Conservation (phyloP, 495 filamentous ascomycete genomes). For the Filosporella fistucella region DNA sequence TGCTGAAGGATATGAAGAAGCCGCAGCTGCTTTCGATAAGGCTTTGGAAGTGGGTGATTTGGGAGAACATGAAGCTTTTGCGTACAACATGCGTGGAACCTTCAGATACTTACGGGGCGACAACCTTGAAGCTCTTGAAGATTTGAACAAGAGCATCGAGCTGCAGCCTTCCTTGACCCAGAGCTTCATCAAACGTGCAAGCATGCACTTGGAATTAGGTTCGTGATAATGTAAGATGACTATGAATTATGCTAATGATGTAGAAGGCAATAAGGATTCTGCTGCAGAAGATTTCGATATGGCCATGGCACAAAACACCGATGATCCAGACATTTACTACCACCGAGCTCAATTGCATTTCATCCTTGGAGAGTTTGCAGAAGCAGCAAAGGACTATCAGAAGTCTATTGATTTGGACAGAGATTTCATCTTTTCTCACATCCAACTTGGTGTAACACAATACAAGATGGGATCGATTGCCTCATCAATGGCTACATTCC, state of each 20-base stretch:
- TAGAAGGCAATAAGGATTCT: constrained; percentile 73
- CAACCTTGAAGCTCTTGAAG: constrained; percentile 71
- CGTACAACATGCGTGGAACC: constrained; percentile 93
- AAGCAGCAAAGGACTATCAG: constrained; percentile 97
- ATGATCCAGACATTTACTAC: constrained; percentile 98
- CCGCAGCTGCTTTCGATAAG: constrained; percentile 77
- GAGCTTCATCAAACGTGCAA: constrained; percentile 97
- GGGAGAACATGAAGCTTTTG: constrained; percentile 78
- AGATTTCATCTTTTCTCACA: constrained; percentile 98
- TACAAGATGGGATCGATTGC: constrained; percentile 99
- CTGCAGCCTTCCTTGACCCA: constrained; percentile 83
- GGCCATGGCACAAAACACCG: constrained; percentile 77
- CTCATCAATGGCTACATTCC: constrained; percentile 97
- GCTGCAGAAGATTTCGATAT: constrained; percentile 84
- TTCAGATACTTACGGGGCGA: constrained; percentile 91
- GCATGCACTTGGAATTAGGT: constrained; percentile 96
- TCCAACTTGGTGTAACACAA: constrained; percentile 98
- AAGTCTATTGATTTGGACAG: constrained; percentile 96
- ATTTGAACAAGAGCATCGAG: constrained; percentile 88
- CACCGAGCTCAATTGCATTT: constrained; percentile 98
- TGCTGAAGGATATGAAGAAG: constrained; percentile 83
- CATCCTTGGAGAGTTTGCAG: constrained; percentile 87
- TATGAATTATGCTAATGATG: constrained; percentile 21
- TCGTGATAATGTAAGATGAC: constrained; percentile 25
- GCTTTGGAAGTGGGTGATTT: constrained; percentile 76